Evolutionary conservation across 1,139 yeast species (phyloP).

Genomic region (Zygosaccharomyces pseudobailii): DNA sequence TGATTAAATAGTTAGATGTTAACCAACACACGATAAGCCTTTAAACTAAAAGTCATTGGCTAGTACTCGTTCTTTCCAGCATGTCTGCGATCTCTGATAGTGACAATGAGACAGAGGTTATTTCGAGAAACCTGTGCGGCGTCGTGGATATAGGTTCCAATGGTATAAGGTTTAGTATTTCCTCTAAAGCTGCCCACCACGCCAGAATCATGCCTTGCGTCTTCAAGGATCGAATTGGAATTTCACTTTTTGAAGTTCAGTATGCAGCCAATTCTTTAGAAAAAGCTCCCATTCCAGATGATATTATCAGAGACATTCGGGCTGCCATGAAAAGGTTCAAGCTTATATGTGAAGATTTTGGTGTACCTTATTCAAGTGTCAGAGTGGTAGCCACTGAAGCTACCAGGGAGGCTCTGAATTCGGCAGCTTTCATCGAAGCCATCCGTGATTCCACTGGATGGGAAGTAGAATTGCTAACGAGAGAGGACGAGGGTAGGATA

Average conservation of each 20-base stretch:
- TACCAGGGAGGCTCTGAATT: conserved; percentile 57
- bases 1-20: not conserved
- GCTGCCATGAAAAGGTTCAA: conserved; percentile 58
- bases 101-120: conserved; percentile 46
- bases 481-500: conserved; percentile 56
- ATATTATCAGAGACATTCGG: conserved; percentile 51
- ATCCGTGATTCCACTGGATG: conserved; percentile 54
- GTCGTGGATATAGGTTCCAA: conserved; percentile 68
- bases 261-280: conserved; percentile 37
- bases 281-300: conserved; percentile 50
- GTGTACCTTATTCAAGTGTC: conserved; percentile 53
- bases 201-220: conserved; percentile 69
- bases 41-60: not conserved
- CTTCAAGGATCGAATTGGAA: conserved; percentile 62
- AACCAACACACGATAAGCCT: not conserved
- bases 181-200: conserved; percentile 58
- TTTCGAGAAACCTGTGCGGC: conserved; percentile 50
- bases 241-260: conserved; percentile 59
- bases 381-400: conserved; percentile 66
- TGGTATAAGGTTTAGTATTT: conserved; percentile 62
- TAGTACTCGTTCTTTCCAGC: not conserved
- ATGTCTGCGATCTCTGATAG: conserved; percentile 35
- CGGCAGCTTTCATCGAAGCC: conserved; percentile 49
- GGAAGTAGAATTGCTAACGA: conserved; percentile 52
- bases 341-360: conserved; percentile 61